Base-by-base conservation (phyloP, 176 grass and related monocot genomes). In the Eleusine indica region DNA sequence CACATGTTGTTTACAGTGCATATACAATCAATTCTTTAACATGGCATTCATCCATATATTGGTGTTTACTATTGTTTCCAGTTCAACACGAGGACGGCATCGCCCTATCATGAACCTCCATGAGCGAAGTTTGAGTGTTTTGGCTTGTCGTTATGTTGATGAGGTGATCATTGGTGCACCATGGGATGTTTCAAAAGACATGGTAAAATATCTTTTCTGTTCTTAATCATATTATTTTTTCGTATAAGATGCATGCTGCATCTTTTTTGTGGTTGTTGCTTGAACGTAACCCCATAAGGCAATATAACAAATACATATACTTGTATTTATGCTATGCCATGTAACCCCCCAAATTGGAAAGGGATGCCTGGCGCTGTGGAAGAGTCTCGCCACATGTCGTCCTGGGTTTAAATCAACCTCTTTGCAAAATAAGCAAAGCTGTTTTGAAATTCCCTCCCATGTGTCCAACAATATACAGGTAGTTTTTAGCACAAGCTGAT, bases 141-240 rank as follows among this genome's bases (percentile, higher is more conserved):
- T 98, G 89, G 91, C 96, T 46, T 98, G 91, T 70, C 91, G 93
- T 71, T 91, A 95, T 88, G 96, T 94, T 77, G 96, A 95, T 88
- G 96, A 95, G 86, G 96, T 98, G 83, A 98, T 98, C 82, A 98
- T 98, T 78, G 96, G 93, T 85, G 93, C 93, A 25, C 96, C 93
- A 74, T 98, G 93, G 91, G 89, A 98, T 4, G 74, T 95, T 89
- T 98, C 93, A 63, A 98, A 91, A 94, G 93, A 98, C 79, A 98
- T 92, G 96, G 96, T 98, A 48, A 63, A 85, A 64, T 81, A 56
- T 70, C 80, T 70, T 46, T 49, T 87, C 3, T 41, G 61, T 21
- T 70, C 9, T 53, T 11, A 70, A 41, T 42, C 22, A 79, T 63
- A 40, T 2, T 6, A 40, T 15, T 67, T 21, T 77, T 60, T 48